Percentiles rank a stretch among this genome's conserved stretches.
These are phyloP conservation scores for Ramalina intermedia DNA, from an alignment of 495 filamentous ascomycete species.

Conservation along the genomic window DNA sequence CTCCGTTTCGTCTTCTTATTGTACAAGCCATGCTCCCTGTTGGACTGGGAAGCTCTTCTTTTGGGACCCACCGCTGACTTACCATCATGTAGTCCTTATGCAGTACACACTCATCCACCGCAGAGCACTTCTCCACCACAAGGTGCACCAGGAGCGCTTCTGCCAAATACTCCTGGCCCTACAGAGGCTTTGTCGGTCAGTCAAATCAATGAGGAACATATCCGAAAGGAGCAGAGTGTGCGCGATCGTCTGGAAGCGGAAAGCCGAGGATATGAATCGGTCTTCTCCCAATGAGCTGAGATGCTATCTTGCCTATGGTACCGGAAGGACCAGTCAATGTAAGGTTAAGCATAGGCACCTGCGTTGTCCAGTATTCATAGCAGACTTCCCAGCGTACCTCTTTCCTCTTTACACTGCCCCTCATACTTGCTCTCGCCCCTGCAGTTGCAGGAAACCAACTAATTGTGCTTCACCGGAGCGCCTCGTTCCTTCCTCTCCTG, in stretches of 20 bases:
- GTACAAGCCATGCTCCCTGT: too few species aligned
- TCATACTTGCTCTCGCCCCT: too few species aligned
- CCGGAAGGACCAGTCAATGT: too few species aligned
- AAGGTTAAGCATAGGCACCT: too few species aligned
- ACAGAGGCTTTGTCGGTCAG: conserved; percentile 28
- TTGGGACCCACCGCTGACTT: background rate
- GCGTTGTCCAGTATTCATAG: too few species aligned
- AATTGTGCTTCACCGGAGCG: too few species aligned
- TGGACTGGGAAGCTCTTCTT: background rate
- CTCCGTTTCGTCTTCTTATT: background rate
- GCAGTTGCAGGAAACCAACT: too few species aligned
- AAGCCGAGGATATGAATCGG: conserved; percentile 29
- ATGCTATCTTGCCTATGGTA: background rate
- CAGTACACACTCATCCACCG: conserved; percentile 32
- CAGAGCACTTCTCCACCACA: conserved; percentile 25
- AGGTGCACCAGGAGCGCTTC: conserved; percentile 28
- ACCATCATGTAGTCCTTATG: conserved; percentile 27
- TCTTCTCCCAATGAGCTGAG: conserved; percentile 21
- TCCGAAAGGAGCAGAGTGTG: conserved; percentile 26
- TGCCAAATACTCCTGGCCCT: conserved; percentile 27
- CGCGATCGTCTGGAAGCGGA: conserved; percentile 35
- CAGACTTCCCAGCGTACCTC: too few species aligned
- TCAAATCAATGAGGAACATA: conserved; percentile 32
- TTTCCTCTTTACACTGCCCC: too few species aligned
- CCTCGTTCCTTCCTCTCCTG: background rate